These are phyloP conservation scores for Globisporangium iwayamae DNA, from an alignment of 352 stramenopile genomes.

Conservation along the genomic window DNA sequence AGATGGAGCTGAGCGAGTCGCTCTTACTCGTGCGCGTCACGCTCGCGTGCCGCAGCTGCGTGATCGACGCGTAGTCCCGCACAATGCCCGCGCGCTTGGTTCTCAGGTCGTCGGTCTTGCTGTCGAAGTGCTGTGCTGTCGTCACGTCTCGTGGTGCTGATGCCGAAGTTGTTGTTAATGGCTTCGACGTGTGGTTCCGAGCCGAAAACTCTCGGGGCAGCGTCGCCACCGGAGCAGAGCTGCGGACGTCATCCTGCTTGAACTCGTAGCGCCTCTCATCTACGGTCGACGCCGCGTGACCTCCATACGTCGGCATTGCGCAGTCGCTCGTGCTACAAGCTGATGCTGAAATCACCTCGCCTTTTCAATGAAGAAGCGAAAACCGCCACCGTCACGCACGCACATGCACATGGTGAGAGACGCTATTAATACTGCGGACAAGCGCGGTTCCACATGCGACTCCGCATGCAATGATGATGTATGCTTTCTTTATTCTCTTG, in stretches of 20 bases:
- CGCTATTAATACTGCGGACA: neutral
- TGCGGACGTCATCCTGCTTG: slow-evolving; percentile 1
- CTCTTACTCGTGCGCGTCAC: neutral
- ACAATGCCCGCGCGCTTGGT: slow-evolving; percentile 3
- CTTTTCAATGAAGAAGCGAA: neutral
- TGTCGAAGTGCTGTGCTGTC: slow-evolving; percentile 6
- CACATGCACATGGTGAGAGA: neutral
- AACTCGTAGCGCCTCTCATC: neutral
- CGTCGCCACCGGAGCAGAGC: neutral
- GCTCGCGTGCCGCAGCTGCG: slow-evolving; percentile 2
- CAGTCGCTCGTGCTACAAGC: neutral
- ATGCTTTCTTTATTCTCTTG: neutral
- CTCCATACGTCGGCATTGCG: neutral
- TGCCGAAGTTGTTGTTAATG: neutral
- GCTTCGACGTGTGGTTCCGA: neutral
- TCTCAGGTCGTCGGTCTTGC: slow-evolving; percentile 18
- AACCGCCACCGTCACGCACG: neutral
- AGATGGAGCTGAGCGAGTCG: slow-evolving; percentile 25
- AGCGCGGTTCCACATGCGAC: neutral
- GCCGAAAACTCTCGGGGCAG: neutral
- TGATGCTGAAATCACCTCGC: neutral
- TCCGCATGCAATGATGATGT: neutral
- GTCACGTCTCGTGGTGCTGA: neutral
- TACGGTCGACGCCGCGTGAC: neutral
- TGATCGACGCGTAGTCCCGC: slow-evolving; percentile 8